A percentile compares a stretch with the other conserved stretches of the same genome.
These are phyloP conservation scores for Russula sp. DNA, from an alignment of 768 basidiomycete species.

Conservation along the genomic window DNA sequence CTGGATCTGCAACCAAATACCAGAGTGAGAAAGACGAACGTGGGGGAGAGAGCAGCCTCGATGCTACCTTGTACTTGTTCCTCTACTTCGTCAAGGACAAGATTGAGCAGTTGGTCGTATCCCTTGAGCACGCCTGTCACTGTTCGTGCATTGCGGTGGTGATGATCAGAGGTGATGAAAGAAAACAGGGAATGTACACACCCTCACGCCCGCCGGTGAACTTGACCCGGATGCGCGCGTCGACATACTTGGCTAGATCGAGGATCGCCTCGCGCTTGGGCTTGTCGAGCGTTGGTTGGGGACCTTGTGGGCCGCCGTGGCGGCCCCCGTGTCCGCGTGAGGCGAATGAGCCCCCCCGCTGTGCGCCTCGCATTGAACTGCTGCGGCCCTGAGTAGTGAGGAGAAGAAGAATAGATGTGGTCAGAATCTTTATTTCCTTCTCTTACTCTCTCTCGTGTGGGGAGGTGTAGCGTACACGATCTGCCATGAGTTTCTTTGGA, in stretches of 20 bases:
- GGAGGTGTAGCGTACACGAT: conserved; percentile 43
- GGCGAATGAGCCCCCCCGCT: conserved; percentile 32
- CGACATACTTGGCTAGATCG: conserved; percentile 89
- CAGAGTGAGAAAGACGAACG: background rate
- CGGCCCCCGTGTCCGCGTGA: conserved; percentile 36
- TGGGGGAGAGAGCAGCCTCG: background rate
- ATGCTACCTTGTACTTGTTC: conserved; percentile 69
- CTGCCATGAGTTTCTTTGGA: conserved; percentile 37
- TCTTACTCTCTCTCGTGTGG: background rate
- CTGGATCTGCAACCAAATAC: conserved; percentile 44
- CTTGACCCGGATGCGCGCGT: conserved; percentile 89
- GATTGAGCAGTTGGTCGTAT: conserved; percentile 91
- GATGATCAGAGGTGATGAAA: background rate
- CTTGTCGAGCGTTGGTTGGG: conserved; percentile 54
- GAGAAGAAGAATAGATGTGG: conserved; percentile 10
- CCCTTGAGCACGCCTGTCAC: conserved; percentile 93
- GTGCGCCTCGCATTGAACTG: conserved; percentile 43
- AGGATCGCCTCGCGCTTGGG: conserved; percentile 92
- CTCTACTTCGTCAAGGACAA: conserved; percentile 92
- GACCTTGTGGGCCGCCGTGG: conserved; percentile 41
- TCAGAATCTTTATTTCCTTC: background rate
- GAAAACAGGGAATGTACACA: conserved; percentile 27
- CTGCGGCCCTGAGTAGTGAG: conserved; percentile 55
- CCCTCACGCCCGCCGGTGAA: conserved; percentile 98
- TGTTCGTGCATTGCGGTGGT: conserved; percentile 28